phyloP scores from a whole-genome alignment of 2,329 filamentous ascomycete species.

The Arthroderma uncinatum region DNA sequence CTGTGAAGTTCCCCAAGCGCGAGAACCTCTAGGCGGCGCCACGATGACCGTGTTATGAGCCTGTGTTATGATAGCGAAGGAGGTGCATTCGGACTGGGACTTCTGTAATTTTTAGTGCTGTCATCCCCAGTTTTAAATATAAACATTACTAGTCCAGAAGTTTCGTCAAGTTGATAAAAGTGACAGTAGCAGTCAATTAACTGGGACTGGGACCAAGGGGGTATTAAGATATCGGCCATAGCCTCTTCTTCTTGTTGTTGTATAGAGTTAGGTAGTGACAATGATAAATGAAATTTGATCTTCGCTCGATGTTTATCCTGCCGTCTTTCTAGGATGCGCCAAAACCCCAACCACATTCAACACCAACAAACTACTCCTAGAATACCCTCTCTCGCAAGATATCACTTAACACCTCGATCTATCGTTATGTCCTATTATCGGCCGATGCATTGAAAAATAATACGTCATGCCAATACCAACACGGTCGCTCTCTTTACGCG shows the following conservation, averaged over 20 bases:
- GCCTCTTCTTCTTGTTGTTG: too few species aligned
- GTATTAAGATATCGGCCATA: too few species aligned
- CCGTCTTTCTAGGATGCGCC: neutral
- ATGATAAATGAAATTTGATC: too few species aligned
- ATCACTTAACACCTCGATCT: neutral
- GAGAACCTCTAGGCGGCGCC: constrained; percentile 44
- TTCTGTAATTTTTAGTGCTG: neutral
- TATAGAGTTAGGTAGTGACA: too few species aligned
- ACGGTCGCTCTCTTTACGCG: constrained; percentile 27
- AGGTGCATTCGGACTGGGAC: neutral
- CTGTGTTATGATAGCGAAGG: neutral
- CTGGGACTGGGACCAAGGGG: too few species aligned
- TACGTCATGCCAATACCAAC: constrained; percentile 31
- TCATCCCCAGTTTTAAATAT: too few species aligned
- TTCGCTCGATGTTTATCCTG: neutral
- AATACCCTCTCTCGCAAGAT: neutral
- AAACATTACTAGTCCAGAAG: too few species aligned
- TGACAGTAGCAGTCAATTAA: too few species aligned
- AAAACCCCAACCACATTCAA: neutral
- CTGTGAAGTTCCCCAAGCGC: constrained; percentile 68
- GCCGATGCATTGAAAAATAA: neutral
- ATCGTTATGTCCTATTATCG: neutral
- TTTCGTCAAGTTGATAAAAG: too few species aligned
- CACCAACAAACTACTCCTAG: neutral
- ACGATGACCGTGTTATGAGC: too few species aligned